These are phyloP conservation scores for Saksenaea oblongispora DNA, from an alignment of 371 early-diverging fungal species.

Conservation along the genomic window DNA sequence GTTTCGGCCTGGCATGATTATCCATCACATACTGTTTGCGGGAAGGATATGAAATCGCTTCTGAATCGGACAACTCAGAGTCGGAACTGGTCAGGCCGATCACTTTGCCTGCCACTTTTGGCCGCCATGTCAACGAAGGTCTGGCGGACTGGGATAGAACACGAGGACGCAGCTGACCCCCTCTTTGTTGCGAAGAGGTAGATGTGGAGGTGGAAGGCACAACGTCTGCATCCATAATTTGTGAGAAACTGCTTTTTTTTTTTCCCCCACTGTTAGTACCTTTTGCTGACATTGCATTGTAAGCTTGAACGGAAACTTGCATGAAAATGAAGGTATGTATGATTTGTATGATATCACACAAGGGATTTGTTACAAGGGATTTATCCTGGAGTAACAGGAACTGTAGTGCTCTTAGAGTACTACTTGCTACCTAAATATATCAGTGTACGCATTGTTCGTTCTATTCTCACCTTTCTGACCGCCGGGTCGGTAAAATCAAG, in stretches of 20 bases:
- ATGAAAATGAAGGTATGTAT: constrained; percentile 50
- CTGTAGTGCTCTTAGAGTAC: constrained; percentile 52
- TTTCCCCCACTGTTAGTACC: not conserved
- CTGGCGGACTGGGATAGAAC: constrained; percentile 2
- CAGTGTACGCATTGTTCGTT: not conserved
- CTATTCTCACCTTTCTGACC: constrained; percentile 33
- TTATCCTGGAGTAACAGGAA: constrained; percentile 47
- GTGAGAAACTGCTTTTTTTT: not conserved
- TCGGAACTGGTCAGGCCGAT: constrained; percentile 51
- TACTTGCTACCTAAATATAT: constrained; percentile 39
- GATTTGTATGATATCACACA: constrained; percentile 49
- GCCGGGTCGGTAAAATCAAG: constrained; percentile 44
- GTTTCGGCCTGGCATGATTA: not conserved
- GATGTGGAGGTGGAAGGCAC: not conserved
- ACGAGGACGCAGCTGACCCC: not conserved
- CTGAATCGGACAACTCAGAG: constrained; percentile 66
- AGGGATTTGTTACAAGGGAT: constrained; percentile 39
- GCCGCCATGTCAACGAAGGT: constrained; percentile 26
- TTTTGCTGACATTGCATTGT: constrained; percentile 7
- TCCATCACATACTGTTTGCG: constrained; percentile 24
- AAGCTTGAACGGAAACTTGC: constrained; percentile 38
- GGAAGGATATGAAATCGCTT: constrained; percentile 23
- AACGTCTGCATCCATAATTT: not conserved
- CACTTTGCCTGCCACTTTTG: not conserved
- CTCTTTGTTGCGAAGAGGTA: not conserved